A percentile compares a stretch with the other conserved stretches of the same genome.
phyloP scores from a whole-genome alignment of 1,139 yeast species.

The Yamadazyma songkhlaensis region DNA sequence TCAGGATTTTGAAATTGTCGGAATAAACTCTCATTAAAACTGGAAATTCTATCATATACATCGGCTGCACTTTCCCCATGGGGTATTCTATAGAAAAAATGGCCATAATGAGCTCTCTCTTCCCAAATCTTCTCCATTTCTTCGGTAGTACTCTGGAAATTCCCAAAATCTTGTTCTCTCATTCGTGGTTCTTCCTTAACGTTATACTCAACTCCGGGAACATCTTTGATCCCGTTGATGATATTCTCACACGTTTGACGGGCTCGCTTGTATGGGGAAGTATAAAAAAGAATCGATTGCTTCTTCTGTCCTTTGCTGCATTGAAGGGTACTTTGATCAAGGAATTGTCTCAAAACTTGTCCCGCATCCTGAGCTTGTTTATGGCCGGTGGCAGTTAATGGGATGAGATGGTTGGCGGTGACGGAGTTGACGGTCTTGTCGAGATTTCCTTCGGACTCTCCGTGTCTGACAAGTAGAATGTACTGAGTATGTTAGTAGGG shows the following conservation, averaged over 20 bases:
- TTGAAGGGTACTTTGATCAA: slow-evolving; percentile 48
- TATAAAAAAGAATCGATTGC: slow-evolving; percentile 53
- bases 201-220: slow-evolving; percentile 46
- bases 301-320: slow-evolving; percentile 6
- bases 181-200: slow-evolving; percentile 84
- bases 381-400: slow-evolving; percentile 67
- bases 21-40: slow-evolving; percentile 82
- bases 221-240: slow-evolving; percentile 54
- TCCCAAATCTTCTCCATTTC: slow-evolving; percentile 79
- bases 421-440: slow-evolving; percentile 75
- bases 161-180: slow-evolving; percentile 94
- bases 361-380: slow-evolving; percentile 73
- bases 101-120: slow-evolving; percentile 86
- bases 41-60: slow-evolving; percentile 85
- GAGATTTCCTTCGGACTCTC: slow-evolving; percentile 85
- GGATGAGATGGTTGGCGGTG: slow-evolving; percentile 76
- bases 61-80: slow-evolving; percentile 96
- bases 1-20: slow-evolving; percentile 69
- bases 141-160: slow-evolving; percentile 74
- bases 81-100: slow-evolving; percentile 86
- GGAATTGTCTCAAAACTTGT: slow-evolving; percentile 45
- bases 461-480: slow-evolving; percentile 80
- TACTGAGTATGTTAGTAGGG: slow-evolving; percentile 35
- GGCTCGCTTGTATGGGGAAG: slow-evolving; percentile 82
- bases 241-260: slow-evolving; percentile 76